Base-by-base conservation (phyloP, 106 monocot genomes). In the Phalaenopsis aphrodite region DNA sequence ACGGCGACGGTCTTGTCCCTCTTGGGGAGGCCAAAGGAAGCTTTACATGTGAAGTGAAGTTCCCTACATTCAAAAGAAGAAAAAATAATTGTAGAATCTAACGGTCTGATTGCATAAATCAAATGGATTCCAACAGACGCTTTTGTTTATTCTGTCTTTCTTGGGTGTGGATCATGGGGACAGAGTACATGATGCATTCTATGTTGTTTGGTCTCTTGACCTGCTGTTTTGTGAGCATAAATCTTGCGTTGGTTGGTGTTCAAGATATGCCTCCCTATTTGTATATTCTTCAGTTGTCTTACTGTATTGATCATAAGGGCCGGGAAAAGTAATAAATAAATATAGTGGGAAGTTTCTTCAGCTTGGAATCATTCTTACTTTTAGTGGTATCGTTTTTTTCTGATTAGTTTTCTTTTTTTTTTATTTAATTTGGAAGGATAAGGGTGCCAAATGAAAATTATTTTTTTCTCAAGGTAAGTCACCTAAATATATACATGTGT, bases 1-100 rank as follows among this genome's bases (percentile, higher is more conserved):
- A 85, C 85, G 30, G 88, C 81, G 5, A 93, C 88, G 1, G 93
- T 90, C 72, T 78, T 93, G 7, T 81, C 81, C 15, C 86, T 93
- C 15, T 47, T 93, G 41, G 93, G 88, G 24, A 88, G 82, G 84
- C 77, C 81, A 67, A 84, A 85, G 55, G 88, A 93, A 77, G 90
- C 90, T 17, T 58, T 93, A 66, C 87, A 87, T 30, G n/a, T 19
- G 84, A 78, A 76, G 46, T 90, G 76, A 89, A 61, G 45, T 30
- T 30, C 30, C 11, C 6, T 30, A 69, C 39, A 15, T 41, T 69
- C 3, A 69, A 10, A 21, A 18, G 15, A 69, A 30, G 30, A 30
- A 30, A 0, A 30, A 30, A 30, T 30, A 30, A 30, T 30, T 30
- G 30, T 30, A 30, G 69, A 69, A 69, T 14, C 69, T 14, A 69